phyloP scores from a whole-genome alignment of 2,329 filamentous ascomycete species.

The Cryphonectria nitschkei region DNA sequence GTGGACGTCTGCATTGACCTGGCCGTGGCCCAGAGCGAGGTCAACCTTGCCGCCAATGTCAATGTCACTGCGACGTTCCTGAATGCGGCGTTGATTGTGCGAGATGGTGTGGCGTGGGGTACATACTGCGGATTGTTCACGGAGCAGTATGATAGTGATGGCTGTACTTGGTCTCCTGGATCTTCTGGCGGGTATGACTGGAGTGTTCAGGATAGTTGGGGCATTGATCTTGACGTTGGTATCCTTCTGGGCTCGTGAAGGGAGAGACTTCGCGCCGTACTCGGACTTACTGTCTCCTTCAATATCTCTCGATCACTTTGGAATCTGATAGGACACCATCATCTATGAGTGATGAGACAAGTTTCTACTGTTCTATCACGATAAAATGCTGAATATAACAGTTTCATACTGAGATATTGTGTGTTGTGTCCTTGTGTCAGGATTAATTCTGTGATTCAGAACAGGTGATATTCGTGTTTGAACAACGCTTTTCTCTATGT shows the following conservation, averaged over 20 bases:
- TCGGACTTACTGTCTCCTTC: background rate
- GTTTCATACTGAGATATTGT: background rate
- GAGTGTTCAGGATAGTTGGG: constrained; percentile 13
- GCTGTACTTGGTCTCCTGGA: constrained; percentile 1
- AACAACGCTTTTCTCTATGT: no score
- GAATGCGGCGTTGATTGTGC: constrained; percentile 6
- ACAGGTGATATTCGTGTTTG: background rate
- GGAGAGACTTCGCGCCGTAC: background rate
- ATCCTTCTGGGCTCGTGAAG: background rate
- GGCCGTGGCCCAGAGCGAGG: constrained; percentile 2
- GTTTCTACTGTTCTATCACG: background rate
- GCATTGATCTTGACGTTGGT: constrained; percentile 5
- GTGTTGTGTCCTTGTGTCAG: no score
- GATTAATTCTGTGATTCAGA: no score
- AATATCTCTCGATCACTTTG: background rate
- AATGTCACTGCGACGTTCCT: constrained; percentile 8
- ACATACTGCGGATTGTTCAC: constrained; percentile 6
- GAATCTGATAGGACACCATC: background rate
- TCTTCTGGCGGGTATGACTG: background rate
- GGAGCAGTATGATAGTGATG: background rate
- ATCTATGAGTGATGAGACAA: background rate
- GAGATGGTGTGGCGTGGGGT: constrained; percentile 7
- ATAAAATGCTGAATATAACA: background rate
- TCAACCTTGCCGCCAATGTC: background rate
- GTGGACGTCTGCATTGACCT: background rate